Conservation (phyloP, 1,284 basidiomycete species). For the Cryptococcus sp. region DNA sequence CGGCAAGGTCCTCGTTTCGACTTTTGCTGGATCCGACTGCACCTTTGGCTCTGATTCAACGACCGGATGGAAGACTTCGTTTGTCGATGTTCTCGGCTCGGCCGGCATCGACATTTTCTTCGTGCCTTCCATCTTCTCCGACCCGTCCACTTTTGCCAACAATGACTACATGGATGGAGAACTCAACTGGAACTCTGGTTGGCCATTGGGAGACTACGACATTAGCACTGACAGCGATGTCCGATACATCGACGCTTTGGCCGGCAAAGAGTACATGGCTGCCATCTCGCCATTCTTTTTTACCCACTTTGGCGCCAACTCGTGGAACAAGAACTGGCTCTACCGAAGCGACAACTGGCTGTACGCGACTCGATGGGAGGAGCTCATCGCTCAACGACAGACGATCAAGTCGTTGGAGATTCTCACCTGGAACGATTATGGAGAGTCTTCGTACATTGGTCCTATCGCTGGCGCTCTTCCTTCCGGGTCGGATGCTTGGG, state of each 20-base stretch:
- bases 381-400: conserved; percentile 35
- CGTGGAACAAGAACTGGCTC: conserved; percentile 47
- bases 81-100: conserved; percentile 10
- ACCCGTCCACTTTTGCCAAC: conserved; percentile 24
- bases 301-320: conserved; percentile 39
- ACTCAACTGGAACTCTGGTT: conserved; percentile 49
- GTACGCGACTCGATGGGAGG: conserved; percentile 41
- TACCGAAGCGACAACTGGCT: conserved; percentile 44
- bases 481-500: conserved; percentile 37
- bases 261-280: conserved; percentile 42
- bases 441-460: conserved; percentile 47
- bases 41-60: conserved; percentile 56
- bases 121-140: conserved; percentile 44
- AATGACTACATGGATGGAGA: conserved; percentile 44
- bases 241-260: conserved; percentile 28
- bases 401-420: conserved; percentile 38
- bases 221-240: conserved; percentile 27
- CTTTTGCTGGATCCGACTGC: conserved; percentile 72
- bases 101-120: conserved; percentile 31
- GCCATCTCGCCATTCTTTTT: conserved; percentile 44
- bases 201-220: conserved; percentile 42
- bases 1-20: conserved; percentile 63
- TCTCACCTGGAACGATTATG: conserved; percentile 46
- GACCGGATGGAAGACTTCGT: conserved; percentile 36
- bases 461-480: conserved; percentile 41